Evolutionary conservation across 2,329 filamentous ascomycete genomes (phyloP).

Genomic region (Calonectria pseudoturangicola): DNA sequence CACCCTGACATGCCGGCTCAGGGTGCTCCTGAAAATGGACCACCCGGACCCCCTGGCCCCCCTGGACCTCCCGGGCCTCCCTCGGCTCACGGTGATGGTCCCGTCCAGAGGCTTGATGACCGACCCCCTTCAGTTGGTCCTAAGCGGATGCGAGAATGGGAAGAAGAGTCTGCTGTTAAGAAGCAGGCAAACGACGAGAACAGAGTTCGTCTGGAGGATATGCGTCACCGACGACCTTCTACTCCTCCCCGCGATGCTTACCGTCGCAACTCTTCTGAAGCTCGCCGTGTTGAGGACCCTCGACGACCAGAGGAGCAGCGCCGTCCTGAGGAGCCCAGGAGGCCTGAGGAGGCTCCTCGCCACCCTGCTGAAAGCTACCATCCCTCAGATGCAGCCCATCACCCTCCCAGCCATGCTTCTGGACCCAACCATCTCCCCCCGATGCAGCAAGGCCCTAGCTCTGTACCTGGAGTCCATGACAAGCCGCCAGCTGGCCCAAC

Average conservation of each 20-base stretch:
- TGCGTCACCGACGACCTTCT: constrained; percentile 85
- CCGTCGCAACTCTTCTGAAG: constrained; percentile 86
- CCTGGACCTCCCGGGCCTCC: constrained; percentile 64
- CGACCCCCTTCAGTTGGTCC: constrained; percentile 86
- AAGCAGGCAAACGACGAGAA: constrained; percentile 93
- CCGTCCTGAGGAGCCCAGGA: constrained; percentile 74
- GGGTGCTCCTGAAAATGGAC: constrained; percentile 76
- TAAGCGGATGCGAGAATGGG: constrained; percentile 95
- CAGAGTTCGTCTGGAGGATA: constrained; percentile 89
- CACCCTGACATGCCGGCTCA: constrained; percentile 77
- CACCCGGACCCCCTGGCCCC: constrained; percentile 65
- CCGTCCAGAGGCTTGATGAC: constrained; percentile 77
- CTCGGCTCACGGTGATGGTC: constrained; percentile 77
- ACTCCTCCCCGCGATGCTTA: constrained; percentile 82
- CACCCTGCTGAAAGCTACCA: constrained; percentile 88
- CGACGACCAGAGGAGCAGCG: constrained; percentile 78
- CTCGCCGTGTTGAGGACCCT: constrained; percentile 78
- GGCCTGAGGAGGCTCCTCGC: constrained; percentile 78
- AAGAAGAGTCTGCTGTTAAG: constrained; percentile 86
- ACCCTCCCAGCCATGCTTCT: constrained; percentile 75
- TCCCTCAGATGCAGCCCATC: constrained; percentile 93
- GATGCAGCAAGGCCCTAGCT: constrained; percentile 76
- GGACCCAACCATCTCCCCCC: constrained; percentile 74
- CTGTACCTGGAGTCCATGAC: constrained; percentile 74
- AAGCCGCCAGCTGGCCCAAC: constrained; percentile 58